Evolutionary conservation across 2,329 filamentous ascomycete species (phyloP).

Genomic region (Calycina marina): DNA sequence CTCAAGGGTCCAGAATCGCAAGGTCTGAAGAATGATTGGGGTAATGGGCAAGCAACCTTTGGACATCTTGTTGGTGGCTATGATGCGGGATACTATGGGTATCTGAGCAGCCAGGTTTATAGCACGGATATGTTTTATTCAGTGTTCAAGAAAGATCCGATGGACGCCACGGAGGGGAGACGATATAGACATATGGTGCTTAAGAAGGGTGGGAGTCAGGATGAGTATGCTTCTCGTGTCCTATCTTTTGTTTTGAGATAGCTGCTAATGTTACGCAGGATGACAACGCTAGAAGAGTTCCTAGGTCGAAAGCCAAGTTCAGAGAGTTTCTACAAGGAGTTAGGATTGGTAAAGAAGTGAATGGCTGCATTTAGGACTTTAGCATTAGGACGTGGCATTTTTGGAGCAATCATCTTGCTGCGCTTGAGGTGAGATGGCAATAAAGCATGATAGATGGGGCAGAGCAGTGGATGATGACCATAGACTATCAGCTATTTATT

Average conservation of each 20-base stretch:
- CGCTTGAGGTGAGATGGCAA: no score
- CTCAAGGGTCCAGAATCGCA: constrained; percentile 59
- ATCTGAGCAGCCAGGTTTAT: constrained; percentile 64
- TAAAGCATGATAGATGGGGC: no score
- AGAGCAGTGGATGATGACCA: no score
- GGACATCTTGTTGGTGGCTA: constrained; percentile 75
- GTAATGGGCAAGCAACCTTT: constrained; percentile 65
- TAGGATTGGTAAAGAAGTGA: constrained; percentile 33
- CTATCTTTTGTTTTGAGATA: no score
- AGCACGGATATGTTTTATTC: constrained; percentile 76
- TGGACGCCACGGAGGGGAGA: constrained; percentile 60
- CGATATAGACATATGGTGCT: constrained; percentile 67
- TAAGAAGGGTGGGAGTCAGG: constrained; percentile 61
- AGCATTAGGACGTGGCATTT: neutral
- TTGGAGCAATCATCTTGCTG: no score
- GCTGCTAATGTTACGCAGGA: no score
- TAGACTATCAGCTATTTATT: no score
- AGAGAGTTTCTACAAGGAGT: constrained; percentile 67
- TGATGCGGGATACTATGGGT: constrained; percentile 72
- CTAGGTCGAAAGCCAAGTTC: constrained; percentile 61
- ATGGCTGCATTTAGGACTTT: neutral
- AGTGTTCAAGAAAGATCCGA: constrained; percentile 64
- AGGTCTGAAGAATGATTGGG: constrained; percentile 43
- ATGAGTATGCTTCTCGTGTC: no score
- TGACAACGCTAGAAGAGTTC: constrained; percentile 66